These are phyloP conservation scores for Beverwykella pulmonaria DNA, from an alignment of 495 filamentous ascomycete genomes.

Conservation along the genomic window DNA sequence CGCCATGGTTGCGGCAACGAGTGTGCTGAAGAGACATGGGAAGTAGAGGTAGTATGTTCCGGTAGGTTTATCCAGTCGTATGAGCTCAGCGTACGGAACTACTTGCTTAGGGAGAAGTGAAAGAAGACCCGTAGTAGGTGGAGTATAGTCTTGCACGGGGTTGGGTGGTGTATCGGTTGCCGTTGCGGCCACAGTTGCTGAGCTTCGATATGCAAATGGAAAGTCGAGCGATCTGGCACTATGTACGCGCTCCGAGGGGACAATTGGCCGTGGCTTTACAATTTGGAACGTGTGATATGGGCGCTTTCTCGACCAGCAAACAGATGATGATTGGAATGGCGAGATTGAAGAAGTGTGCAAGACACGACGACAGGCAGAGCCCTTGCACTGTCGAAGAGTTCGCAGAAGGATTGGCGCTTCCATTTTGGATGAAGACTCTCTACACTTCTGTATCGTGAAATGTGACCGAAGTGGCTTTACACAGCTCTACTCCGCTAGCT, in stretches of 20 bases:
- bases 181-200: constrained; percentile 10
- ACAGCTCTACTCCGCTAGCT: not conserved
- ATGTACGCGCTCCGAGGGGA: not conserved
- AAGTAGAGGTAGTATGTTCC: constrained; percentile 96
- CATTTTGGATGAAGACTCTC: not conserved
- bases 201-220: not conserved
- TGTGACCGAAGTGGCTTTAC: not conserved
- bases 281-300: not conserved
- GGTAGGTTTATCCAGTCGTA: constrained; percentile 90
- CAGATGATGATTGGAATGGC: not conserved
- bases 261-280: not conserved
- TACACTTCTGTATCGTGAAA: not conserved
- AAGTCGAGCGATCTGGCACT: not conserved
- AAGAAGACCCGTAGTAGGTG: constrained; percentile 75
- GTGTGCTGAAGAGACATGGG: constrained; percentile 89
- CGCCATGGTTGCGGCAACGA: constrained; percentile 63
- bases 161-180: constrained; percentile 29
- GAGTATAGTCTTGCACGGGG: constrained; percentile 54
- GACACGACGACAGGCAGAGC: not conserved
- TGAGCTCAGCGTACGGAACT: constrained; percentile 91
- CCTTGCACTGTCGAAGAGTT: not conserved
- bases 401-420: not conserved
- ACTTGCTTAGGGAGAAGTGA: constrained; percentile 73
- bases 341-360: not conserved
- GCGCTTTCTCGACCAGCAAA: not conserved